Conservation (phyloP, 1,139 yeast species). For the Hyphopichia fennica region DNA sequence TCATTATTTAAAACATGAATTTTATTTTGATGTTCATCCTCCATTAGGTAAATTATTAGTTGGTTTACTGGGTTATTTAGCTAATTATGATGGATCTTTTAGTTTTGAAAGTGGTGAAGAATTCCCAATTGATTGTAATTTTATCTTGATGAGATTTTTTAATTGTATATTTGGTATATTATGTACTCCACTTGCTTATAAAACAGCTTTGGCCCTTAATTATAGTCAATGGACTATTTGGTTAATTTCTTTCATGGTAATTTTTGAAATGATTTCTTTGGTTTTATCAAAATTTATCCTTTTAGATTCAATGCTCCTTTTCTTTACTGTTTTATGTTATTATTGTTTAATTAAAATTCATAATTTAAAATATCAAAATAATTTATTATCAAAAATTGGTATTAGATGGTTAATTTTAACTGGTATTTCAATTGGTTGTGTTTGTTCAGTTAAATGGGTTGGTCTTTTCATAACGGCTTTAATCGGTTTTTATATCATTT, state of each 20-base stretch:
- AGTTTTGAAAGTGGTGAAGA: constrained; percentile 59
- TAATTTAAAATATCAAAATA: constrained; percentile 31
- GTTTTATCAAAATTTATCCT: constrained; percentile 70
- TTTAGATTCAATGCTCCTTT: constrained; percentile 69
- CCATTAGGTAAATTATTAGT: constrained; percentile 73
- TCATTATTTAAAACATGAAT: constrained; percentile 61
- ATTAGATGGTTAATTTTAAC: constrained; percentile 60
- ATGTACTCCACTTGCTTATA: constrained; percentile 65
- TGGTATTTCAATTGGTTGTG: constrained; percentile 88
- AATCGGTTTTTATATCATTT: constrained; percentile 81
- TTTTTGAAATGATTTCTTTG: constrained; percentile 64
- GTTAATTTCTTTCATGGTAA: constrained; percentile 58
- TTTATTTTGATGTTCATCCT: constrained; percentile 78
- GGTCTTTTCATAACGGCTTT: constrained; percentile 83
- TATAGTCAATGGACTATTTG: constrained; percentile 48
- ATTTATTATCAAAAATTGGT: constrained; percentile 48
- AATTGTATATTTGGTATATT: constrained; percentile 64
- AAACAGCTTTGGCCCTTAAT: constrained; percentile 53
- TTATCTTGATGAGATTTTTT: constrained; percentile 61
- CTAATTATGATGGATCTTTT: constrained; percentile 67
- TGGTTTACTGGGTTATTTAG: constrained; percentile 65
- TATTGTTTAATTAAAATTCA: constrained; percentile 59
- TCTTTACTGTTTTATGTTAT: constrained; percentile 66
- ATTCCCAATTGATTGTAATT: constrained; percentile 59
- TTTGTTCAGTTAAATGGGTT: constrained; percentile 93